Percentiles rank a stretch among this genome's conserved stretches.
These are phyloP conservation scores for Dendrostoma leiphaemia DNA, from an alignment of 2,329 filamentous ascomycete species.

Conservation along the genomic window DNA sequence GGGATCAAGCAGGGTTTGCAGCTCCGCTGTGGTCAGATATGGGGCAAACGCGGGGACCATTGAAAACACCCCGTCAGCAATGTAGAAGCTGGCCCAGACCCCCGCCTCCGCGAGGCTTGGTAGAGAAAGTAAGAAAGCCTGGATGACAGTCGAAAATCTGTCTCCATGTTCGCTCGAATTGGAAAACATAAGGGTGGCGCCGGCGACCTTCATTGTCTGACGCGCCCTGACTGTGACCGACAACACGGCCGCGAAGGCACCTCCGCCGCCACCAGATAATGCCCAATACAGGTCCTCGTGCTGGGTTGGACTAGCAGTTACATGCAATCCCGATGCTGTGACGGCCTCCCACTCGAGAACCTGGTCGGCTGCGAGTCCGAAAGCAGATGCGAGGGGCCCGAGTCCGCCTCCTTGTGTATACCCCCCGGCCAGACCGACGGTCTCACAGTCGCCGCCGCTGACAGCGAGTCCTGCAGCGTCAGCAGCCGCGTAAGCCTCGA, in stretches of 20 bases:
- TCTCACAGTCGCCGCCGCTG: conserved; percentile 45
- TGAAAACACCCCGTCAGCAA: neutral
- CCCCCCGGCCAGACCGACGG: conserved; percentile 44
- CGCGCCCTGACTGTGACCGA: conserved; percentile 48
- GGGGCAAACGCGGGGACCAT: too few species aligned
- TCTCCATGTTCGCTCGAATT: neutral
- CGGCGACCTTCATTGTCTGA: conserved; percentile 7
- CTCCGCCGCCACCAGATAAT: conserved; percentile 44
- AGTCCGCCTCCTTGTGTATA: conserved; percentile 52
- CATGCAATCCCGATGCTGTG: conserved; percentile 35
- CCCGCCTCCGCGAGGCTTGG: conserved; percentile 1
- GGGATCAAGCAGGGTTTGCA: neutral
- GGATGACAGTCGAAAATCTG: neutral
- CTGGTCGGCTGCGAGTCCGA: conserved; percentile 49
- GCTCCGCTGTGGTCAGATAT: neutral
- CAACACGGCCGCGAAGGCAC: conserved; percentile 46
- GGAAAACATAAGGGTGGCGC: neutral
- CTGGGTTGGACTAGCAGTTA: conserved; percentile 36
- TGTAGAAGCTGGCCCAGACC: neutral
- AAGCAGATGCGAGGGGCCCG: conserved; percentile 38
- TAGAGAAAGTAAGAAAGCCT: neutral
- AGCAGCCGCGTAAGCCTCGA: conserved; percentile 40
- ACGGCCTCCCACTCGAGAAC: conserved; percentile 44
- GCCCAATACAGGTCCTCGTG: conserved; percentile 53
- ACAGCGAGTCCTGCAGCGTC: conserved; percentile 35